These are phyloP conservation scores for Ganoderma lingzhi DNA, from an alignment of 1,284 basidiomycete genomes.

Conservation along the genomic window DNA sequence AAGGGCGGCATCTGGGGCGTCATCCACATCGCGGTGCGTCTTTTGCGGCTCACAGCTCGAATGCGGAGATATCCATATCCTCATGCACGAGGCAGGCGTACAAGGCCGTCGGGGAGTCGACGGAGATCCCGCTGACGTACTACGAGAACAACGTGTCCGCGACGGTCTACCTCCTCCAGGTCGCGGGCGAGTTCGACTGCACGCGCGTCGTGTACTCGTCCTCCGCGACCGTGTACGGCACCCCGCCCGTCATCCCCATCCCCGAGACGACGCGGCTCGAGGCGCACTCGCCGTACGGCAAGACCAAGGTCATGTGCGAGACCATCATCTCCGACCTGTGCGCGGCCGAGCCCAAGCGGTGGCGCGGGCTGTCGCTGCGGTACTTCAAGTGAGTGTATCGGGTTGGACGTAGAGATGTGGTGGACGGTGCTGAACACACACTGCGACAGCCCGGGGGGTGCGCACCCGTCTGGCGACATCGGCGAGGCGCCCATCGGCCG, in stretches of 20 bases:
- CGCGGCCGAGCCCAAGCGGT: constrained; percentile 75
- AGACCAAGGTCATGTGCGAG: constrained; percentile 96
- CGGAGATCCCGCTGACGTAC: constrained; percentile 92
- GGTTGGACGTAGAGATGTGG: not conserved
- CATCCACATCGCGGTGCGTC: constrained; percentile 89
- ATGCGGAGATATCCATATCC: too few relatives aligned
- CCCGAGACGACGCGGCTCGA: constrained; percentile 91
- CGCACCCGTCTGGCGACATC: constrained; percentile 94
- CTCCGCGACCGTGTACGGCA: constrained; percentile 99
- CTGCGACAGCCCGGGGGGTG: constrained; percentile 84
- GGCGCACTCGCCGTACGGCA: constrained; percentile 94
- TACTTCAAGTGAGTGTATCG: constrained; percentile 90
- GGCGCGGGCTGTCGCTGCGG: constrained; percentile 86
- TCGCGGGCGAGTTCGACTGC: constrained; percentile 88
- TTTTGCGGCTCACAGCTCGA: not conserved
- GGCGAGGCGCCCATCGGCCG: constrained; percentile 97
- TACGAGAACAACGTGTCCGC: constrained; percentile 93
- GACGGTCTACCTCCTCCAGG: constrained; percentile 83
- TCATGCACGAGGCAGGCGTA: constrained; percentile 68
- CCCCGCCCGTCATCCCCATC: constrained; percentile 92
- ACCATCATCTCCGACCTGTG: constrained; percentile 91
- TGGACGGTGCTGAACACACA: not conserved
- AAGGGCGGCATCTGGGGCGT: constrained; percentile 98
- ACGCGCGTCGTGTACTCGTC: constrained; percentile 95
- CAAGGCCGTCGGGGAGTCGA: constrained; percentile 99